Base-by-base conservation (phyloP, 2,329 filamentous ascomycete species). In the Hymenotorrendiella dingleyae region DNA sequence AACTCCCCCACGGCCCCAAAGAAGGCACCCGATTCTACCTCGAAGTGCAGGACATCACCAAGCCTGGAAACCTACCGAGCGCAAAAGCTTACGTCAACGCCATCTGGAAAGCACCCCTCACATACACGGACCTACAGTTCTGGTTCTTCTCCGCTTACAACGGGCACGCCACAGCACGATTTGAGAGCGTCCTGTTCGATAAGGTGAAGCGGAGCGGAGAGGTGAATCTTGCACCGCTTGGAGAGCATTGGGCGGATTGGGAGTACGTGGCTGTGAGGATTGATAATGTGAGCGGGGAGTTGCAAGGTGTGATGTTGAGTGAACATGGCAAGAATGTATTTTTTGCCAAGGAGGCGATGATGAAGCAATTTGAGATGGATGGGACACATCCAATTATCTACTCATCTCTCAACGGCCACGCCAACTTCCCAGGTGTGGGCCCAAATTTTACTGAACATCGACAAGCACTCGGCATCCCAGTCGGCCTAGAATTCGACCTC, bases 91-190 rank as follows among this genome's bases (percentile, higher is more conserved):
- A 54, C 16, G 43, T 54, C 7, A 53, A 53, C 29, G 48, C 43
- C 1, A 46, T 53, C 28, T 54, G 52, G 52, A 22, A 36, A 4
- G n/a, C 34, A 23, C 36, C 19, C 7, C 38, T 40, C 16, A 41
- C 29, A 11, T 54, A 53, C 22, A 54, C 52, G 3, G 52, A 54
- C 32, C 34, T 54, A 2, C 52, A 54, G 28, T 54, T 54, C 36
- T 54, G 52, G 52, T 45, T 48, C 19, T 54, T 54, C 35, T 46
- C 24, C 14, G 48, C 43, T 8, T 54, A 50, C 19, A 54, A 54
- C 27, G 52, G 52, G 4, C 52, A 53, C 17, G 48, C 36, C 16
- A 54, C 52, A 1, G 48, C 45, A 2, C 16, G 26, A 6, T 53
- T 54, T 26, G 38, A 42, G 8, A 47, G 39, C 12, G 32, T 54